A percentile compares a stretch with the other conserved stretches of the same genome.
These are phyloP conservation scores for Cucumis melo DNA, from an alignment of 306 rosid genomes.

Conservation along the genomic window DNA sequence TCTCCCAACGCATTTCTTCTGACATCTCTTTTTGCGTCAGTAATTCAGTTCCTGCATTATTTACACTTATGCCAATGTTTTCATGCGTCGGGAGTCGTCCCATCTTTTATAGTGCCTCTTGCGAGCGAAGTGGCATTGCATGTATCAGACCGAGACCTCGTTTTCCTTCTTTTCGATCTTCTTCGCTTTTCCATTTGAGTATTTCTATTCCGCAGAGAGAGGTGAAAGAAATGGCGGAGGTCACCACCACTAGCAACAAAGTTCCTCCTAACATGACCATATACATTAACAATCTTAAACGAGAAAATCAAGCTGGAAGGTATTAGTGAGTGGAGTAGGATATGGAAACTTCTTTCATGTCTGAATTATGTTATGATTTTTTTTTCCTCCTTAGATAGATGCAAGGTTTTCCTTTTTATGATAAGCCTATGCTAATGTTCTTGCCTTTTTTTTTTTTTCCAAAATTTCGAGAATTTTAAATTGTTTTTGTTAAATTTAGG, in stretches of 20 bases:
- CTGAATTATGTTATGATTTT: not conserved
- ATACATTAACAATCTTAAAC: conserved; percentile 87
- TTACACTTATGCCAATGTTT: too few species aligned
- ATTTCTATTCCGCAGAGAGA: not conserved
- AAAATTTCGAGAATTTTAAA: not conserved
- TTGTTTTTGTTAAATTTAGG: not conserved
- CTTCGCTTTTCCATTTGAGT: not conserved
- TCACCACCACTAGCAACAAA: conserved; percentile 27
- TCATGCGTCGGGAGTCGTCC: too few species aligned
- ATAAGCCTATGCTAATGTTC: conserved; percentile 71
- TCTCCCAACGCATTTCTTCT: too few species aligned
- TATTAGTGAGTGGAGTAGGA: not conserved
- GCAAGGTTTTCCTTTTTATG: conserved; percentile 98
- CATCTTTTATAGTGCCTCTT: too few species aligned
- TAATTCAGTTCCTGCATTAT: too few species aligned
- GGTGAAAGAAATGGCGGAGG: conserved; percentile 42
- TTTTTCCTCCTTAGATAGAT: conserved; percentile 44
- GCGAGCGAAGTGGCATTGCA: not conserved
- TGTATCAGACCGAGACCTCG: not conserved
- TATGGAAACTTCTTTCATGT: not conserved
- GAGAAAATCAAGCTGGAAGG: conserved; percentile 96
- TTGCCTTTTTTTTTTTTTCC: not conserved
- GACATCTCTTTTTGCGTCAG: too few species aligned
- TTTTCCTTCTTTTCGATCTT: not conserved
- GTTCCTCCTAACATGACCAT: conserved; percentile 55